Evolutionary conservation across 495 filamentous ascomycete genomes (phyloP), one percentile per base, ranked within the genome.

Genomic region (Parathielavia hyrcaniae): DNA sequence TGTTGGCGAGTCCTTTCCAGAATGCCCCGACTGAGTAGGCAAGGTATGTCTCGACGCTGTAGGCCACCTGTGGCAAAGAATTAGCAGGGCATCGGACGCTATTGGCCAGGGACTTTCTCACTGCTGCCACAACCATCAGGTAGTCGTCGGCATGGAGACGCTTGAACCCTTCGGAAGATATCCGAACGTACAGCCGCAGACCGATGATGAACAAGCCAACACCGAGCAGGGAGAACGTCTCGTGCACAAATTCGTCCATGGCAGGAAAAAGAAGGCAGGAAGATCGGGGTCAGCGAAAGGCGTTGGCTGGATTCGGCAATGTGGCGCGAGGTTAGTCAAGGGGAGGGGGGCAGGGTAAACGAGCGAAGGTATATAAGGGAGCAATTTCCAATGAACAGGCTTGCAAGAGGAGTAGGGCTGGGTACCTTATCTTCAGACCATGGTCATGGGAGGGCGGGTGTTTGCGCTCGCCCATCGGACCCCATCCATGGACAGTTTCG

Each of bases 131-230:
- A 16, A 80, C 59, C 81, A 84, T 84, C 11, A 86, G 60, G 66
- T 82, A 84, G 61, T 86, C 83, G 65, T 86, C 83, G 0, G 74
- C 62, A 55, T 79, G 74, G 52, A 80, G 77, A 16, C 75, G 74
- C 47, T 64, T 69, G 9, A 77, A 64, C 4, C 82, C 81, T n/a
- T 78, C 77, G 17, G 74, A 74, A 44, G 62, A 68, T 67, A 77
- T 79, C 65, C 83, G 68, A 9, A 78, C 77, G 12, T 67, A 69
- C n/a, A 75, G 66, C 4, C 82, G 77, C 9, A 81, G 61, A 5
- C 57, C 68, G 43, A 86, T 80, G 48, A 82, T 61, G 48, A 72
- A 45, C 10, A 83, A 66, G 17, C 75, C 80, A 13, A 82, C 35
- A 0, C 63, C 77, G 20, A 83, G 65, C 12, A 84, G 67, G 16